Evolutionary conservation across 257 asterid species (phyloP).

Genomic region (Buddleja alternifolia): DNA sequence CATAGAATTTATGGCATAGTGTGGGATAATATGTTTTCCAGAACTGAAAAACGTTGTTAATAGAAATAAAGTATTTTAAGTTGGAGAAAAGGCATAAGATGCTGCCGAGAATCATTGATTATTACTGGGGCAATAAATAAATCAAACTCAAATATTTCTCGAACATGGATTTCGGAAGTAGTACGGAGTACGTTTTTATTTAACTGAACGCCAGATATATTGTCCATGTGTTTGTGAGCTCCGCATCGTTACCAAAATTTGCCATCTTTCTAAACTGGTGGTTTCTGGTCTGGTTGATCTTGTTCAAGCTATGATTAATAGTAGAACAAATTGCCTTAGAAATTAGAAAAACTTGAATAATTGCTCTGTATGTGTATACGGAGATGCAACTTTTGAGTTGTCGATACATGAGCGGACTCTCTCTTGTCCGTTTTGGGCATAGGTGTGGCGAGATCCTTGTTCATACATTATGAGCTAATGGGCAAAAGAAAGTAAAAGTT

Average conservation of each 20-base stretch:
- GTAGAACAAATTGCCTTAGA: neutral
- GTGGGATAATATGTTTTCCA: neutral
- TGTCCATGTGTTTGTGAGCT: neutral
- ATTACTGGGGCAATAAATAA: slow-evolving; percentile 21
- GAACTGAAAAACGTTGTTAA: neutral
- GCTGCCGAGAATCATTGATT: neutral
- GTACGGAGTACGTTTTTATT: neutral
- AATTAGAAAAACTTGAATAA: neutral
- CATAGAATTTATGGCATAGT: neutral
- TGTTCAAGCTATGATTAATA: neutral
- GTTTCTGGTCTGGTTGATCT: neutral
- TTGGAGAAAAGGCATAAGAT: neutral
- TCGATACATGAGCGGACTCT: no score
- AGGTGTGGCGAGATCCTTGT: no score
- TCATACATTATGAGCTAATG: no score
- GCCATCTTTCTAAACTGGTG: neutral
- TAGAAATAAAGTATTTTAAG: neutral
- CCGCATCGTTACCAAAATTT: neutral
- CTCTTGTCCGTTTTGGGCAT: no score
- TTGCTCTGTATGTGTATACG: no score
- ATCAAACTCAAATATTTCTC: no score
- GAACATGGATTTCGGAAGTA: neutral
- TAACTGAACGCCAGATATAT: neutral
- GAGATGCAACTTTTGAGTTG: no score
- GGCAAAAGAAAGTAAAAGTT: no score